Percentiles rank a stretch among this genome's conserved stretches.
Conservation (phyloP, 2,329 filamentous ascomycete genomes). For the Aphanocladium album region DNA sequence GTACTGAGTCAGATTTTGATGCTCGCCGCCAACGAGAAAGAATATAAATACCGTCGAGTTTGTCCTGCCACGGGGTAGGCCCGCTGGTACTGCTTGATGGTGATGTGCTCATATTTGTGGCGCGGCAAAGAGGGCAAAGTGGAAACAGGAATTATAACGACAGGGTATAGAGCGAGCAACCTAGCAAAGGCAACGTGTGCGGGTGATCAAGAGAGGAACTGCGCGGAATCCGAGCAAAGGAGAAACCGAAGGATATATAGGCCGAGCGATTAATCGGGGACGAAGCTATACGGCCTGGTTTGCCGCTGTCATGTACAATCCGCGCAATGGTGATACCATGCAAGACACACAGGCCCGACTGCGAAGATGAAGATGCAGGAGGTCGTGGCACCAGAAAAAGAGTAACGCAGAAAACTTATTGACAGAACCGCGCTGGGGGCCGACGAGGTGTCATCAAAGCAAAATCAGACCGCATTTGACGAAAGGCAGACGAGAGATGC, state of each 20-base stretch:
- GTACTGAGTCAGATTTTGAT: constrained; percentile 25
- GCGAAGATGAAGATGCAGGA: constrained; percentile 6
- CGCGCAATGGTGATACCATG: constrained; percentile 10
- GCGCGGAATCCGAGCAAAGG: background rate
- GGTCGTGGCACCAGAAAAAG: background rate
- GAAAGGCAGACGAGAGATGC: background rate
- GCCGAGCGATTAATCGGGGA: background rate
- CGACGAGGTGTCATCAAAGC: background rate
- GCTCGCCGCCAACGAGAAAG: background rate
- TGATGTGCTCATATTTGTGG: constrained; percentile 6
- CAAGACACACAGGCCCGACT: constrained; percentile 11
- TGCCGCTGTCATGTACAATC: constrained; percentile 13
- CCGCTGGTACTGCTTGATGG: constrained; percentile 14
- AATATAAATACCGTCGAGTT: constrained; percentile 42
- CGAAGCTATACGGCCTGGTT: constrained; percentile 13
- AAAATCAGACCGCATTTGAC: constrained; percentile 5
- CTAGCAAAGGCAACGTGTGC: background rate
- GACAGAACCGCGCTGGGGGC: background rate
- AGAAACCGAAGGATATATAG: constrained; percentile 8
- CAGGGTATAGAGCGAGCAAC: background rate
- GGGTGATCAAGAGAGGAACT: background rate
- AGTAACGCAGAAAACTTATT: constrained; percentile 1
- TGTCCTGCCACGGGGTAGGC: constrained; percentile 40
- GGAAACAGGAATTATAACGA: constrained; percentile 3
- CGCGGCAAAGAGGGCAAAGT: background rate